Evolutionary conservation across 495 filamentous ascomycete genomes (phyloP).

Genomic region (Penicillium manginii): DNA sequence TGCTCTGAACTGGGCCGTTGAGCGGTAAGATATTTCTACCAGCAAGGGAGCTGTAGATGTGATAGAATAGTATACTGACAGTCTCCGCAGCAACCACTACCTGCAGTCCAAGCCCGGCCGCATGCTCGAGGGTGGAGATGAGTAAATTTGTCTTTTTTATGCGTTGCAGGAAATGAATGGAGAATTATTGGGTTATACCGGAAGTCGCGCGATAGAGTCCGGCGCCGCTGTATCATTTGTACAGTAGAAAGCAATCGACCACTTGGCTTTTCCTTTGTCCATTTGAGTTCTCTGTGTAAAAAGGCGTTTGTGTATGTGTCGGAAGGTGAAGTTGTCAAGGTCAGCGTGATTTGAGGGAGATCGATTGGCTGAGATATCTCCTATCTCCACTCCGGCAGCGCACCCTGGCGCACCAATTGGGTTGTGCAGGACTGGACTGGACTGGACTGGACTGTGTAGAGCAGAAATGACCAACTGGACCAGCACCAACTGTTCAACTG

Average conservation of each 20-base stretch:
- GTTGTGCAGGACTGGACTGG: too few relatives aligned
- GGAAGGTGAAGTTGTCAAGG: not conserved
- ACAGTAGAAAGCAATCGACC: slow-evolving; percentile 55
- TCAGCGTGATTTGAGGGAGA: slow-evolving; percentile 24
- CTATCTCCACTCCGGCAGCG: not conserved
- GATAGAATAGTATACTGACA: not conserved
- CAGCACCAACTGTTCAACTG: not conserved
- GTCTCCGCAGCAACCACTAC: slow-evolving; percentile 74
- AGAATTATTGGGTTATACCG: slow-evolving; percentile 20
- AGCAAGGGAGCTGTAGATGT: not conserved
- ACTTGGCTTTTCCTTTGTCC: slow-evolving; percentile 36
- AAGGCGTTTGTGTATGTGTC: too few relatives aligned
- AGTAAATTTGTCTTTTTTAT: slow-evolving; percentile 36
- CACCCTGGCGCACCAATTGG: too few relatives aligned
- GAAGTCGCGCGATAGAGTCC: slow-evolving; percentile 17
- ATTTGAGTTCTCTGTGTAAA: not conserved
- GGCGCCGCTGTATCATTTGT: slow-evolving; percentile 41
- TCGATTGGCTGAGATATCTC: slow-evolving; percentile 21
- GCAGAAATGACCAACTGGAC: not conserved
- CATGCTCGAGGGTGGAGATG: slow-evolving; percentile 41
- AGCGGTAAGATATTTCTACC: slow-evolving; percentile 60
- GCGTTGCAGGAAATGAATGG: slow-evolving; percentile 9
- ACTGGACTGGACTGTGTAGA: too few relatives aligned
- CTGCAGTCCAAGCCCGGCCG: slow-evolving; percentile 90
- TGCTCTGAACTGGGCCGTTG: slow-evolving; percentile 82